These are phyloP conservation scores for Atkinsonella texensis DNA, from an alignment of 2,329 filamentous ascomycete species.

Conservation along the genomic window DNA sequence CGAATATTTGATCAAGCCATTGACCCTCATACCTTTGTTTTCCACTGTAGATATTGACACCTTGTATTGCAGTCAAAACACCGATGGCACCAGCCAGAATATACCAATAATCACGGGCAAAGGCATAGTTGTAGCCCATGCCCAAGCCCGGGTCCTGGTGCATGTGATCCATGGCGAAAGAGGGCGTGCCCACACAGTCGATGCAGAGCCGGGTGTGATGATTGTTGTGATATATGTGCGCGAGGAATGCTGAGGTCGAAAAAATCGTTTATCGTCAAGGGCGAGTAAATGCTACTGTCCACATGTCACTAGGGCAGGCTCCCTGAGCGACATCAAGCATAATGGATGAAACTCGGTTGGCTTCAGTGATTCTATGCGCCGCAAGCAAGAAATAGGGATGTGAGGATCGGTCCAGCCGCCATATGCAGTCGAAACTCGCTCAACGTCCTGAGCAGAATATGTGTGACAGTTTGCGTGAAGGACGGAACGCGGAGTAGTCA, in stretches of 20 bases:
- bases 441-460: neutral
- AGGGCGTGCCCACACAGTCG: constrained; percentile 8
- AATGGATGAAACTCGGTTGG: neutral
- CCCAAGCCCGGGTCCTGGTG: constrained; percentile 22
- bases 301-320: neutral
- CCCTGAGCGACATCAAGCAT: neutral
- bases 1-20: neutral
- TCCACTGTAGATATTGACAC: constrained; percentile 30
- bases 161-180: constrained; percentile 21
- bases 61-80: constrained; percentile 27
- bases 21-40: constrained; percentile 24
- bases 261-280: neutral
- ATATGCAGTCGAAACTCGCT: neutral
- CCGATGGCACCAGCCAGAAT: constrained; percentile 38
- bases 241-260: no score
- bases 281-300: neutral
- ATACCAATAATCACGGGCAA: constrained; percentile 49
- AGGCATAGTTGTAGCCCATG: constrained; percentile 34
- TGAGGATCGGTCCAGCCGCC: neutral
- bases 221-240: neutral
- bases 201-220: neutral
- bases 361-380: neutral
- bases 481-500: no score
- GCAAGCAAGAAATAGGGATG: neutral
- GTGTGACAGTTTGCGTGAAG: neutral